Conservation (phyloP, 768 basidiomycete genomes). For the Suillus hirtellus region DNA sequence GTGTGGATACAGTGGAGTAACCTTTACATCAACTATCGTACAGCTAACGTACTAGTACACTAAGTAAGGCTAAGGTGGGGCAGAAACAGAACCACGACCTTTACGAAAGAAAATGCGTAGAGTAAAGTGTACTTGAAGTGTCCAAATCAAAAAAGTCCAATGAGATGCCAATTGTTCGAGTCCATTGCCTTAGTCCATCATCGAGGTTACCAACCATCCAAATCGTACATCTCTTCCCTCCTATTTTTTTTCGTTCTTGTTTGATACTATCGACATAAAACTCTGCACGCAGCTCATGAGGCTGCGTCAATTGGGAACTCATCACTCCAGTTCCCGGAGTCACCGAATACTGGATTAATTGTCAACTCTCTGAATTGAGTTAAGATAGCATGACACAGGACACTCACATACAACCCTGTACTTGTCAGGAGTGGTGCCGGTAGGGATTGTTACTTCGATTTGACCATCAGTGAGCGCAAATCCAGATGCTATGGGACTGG, state of each 20-base stretch:
- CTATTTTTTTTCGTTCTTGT: background rate
- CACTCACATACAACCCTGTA: constrained; percentile 49
- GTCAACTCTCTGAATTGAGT: constrained; percentile 2
- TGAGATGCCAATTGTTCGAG: constrained; percentile 1
- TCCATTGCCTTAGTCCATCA: background rate
- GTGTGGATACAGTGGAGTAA: background rate
- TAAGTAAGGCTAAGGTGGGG: background rate
- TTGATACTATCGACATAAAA: background rate
- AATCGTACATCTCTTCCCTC: background rate
- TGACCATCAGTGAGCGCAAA: constrained; percentile 39
- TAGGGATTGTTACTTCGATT: constrained; percentile 42
- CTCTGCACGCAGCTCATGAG: constrained; percentile 8
- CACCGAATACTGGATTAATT: constrained; percentile 46
- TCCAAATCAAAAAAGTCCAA: background rate
- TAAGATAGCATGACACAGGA: background rate
- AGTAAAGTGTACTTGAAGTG: background rate
- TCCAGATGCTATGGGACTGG: constrained; percentile 37
- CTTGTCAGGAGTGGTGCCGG: constrained; percentile 33
- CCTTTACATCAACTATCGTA: background rate
- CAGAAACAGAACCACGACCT: background rate
- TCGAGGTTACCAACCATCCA: background rate
- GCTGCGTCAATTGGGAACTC: constrained; percentile 41
- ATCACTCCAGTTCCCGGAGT: constrained; percentile 51
- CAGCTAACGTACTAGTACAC: background rate
- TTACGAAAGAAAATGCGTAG: background rate